These are phyloP conservation scores for Colletotrichum spinosum DNA, from an alignment of 2,329 filamentous ascomycete genomes.

Conservation along the genomic window DNA sequence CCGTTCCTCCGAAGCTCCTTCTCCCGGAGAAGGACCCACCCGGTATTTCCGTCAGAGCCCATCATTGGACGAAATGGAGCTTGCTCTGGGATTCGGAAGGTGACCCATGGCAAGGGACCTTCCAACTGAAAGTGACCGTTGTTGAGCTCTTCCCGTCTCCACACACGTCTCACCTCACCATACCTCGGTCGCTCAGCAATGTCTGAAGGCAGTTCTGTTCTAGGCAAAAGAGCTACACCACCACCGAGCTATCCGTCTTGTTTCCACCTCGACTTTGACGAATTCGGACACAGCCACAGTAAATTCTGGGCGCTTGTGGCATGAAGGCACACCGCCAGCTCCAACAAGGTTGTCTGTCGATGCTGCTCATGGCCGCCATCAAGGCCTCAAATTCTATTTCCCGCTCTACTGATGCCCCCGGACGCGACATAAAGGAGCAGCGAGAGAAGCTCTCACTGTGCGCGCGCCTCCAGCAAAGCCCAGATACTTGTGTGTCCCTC, in stretches of 20 bases:
- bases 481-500: constrained; percentile 1
- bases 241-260: not conserved
- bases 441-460: not conserved
- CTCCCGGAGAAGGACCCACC: too few relatives aligned
- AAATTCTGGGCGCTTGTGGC: constrained; percentile 6
- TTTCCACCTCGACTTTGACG: not conserved
- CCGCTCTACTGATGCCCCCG: not conserved
- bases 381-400: not conserved
- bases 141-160: not conserved
- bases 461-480: constrained; percentile 14
- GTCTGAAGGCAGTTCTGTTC: constrained; percentile 21
- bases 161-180: not conserved
- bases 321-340: constrained; percentile 28
- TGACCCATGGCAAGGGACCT: too few relatives aligned
- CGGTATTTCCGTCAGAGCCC: too few relatives aligned
- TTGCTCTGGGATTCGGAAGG: too few relatives aligned
- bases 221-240: constrained; percentile 11
- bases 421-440: not conserved
- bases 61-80: too few relatives aligned
- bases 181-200: constrained; percentile 13
- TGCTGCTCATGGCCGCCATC: not conserved
- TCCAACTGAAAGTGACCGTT: too few relatives aligned
- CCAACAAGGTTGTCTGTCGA: constrained; percentile 6
- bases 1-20: too few relatives aligned
- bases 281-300: constrained; percentile 20